Evolutionary conservation across 768 basidiomycete species (phyloP).

Genomic region (Phanerochaete carnosa): DNA sequence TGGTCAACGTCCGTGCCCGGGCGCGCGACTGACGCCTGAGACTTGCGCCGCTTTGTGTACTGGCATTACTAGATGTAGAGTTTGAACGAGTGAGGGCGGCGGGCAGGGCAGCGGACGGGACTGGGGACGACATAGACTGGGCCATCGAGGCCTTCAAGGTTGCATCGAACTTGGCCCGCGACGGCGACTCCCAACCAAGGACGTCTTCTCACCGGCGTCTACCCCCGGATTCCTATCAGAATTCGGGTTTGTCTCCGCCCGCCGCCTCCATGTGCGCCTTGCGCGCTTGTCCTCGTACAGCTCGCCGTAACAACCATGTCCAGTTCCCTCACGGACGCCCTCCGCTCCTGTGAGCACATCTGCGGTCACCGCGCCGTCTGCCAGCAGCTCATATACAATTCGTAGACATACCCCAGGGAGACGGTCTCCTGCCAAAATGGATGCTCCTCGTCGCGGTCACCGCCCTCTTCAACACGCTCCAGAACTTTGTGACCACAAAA

Average conservation of each 20-base stretch:
- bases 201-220: conserved; percentile 1
- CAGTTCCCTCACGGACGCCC: background rate
- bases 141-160: conserved; percentile 27
- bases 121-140: conserved; percentile 23
- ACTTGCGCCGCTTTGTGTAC: conserved; percentile 19
- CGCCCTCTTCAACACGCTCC: conserved; percentile 82
- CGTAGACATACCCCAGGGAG: conserved; percentile 51
- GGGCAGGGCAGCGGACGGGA: conserved; percentile 13
- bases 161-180: conserved; percentile 20
- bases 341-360: background rate
- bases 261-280: background rate
- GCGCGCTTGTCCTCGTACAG: background rate
- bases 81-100: conserved; percentile 25
- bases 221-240: background rate
- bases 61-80: conserved; percentile 25
- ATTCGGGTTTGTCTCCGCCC: background rate
- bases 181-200: background rate
- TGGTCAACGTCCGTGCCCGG: conserved; percentile 24
- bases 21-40: conserved; percentile 31
- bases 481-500: conserved; percentile 77
- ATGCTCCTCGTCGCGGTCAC: conserved; percentile 75
- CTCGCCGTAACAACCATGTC: background rate
- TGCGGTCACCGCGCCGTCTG: background rate
- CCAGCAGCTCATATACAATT: background rate
- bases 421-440: conserved; percentile 84